Evolutionary conservation across 2,329 filamentous ascomycete species (phyloP).

Genomic region (Fusarium marasasianum): DNA sequence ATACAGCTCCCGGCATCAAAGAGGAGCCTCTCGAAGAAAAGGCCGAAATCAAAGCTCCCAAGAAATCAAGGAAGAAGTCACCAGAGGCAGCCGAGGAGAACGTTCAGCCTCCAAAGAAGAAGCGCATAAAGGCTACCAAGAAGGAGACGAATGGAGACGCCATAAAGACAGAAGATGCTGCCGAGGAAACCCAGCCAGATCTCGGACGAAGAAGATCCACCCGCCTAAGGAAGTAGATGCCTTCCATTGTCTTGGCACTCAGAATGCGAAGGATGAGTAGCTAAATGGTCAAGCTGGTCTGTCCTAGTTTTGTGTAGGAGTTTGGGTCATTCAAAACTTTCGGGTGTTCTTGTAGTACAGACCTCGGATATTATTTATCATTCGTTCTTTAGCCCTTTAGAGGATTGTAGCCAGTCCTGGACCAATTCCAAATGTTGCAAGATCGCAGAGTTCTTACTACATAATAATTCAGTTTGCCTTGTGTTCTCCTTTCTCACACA

Average conservation of each 20-base stretch:
- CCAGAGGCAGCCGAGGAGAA: slow-evolving; percentile 39
- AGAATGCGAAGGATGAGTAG: background rate
- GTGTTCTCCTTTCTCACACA: background rate
- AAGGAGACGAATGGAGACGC: slow-evolving; percentile 41
- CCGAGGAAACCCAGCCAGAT: slow-evolving; percentile 16
- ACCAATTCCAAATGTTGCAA: background rate
- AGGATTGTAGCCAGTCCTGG: background rate
- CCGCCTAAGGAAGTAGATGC: slow-evolving; percentile 33
- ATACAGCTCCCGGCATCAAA: slow-evolving; percentile 54
- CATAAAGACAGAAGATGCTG: slow-evolving; percentile 10
- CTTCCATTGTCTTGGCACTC: too few species aligned
- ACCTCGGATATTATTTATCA: background rate
- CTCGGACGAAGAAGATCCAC: slow-evolving; percentile 37
- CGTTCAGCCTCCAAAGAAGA: slow-evolving; percentile 36
- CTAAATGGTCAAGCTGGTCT: background rate
- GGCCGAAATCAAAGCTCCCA: slow-evolving; percentile 36
- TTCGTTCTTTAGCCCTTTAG: background rate
- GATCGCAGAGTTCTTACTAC: too few species aligned
- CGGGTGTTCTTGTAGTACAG: background rate
- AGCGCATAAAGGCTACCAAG: slow-evolving; percentile 29
- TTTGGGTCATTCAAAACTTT: background rate
- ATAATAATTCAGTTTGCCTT: background rate
- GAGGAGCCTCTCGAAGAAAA: slow-evolving; percentile 50
- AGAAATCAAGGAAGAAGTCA: slow-evolving; percentile 39
- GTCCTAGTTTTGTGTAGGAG: background rate